Evolutionary conservation across 2,329 filamentous ascomycete species (phyloP), one percentile per base, ranked within the genome.

Genomic region (Stenocarpella maydis): DNA sequence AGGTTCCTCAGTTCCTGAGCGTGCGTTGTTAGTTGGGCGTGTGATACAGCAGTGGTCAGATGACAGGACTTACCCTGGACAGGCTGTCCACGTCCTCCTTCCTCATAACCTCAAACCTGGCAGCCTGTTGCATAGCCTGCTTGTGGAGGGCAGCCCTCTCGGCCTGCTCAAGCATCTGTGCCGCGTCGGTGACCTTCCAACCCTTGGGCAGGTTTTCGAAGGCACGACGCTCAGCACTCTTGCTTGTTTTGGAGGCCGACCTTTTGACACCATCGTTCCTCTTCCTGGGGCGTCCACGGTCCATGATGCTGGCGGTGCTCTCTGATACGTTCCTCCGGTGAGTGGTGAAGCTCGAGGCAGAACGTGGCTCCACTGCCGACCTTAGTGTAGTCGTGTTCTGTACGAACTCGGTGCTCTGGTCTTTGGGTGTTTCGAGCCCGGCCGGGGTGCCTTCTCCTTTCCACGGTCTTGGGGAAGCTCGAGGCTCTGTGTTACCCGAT

Each of bases 1-100:
- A 95, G 84, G 69, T 87, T 88, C 61, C 90, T 88, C 66, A 94
- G 89, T 81, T 95, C 92, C 87, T 91, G 73, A 31, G 28, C 2
- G n/a, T 28, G 4, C 2, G 24, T 50, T 5, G 34, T 71, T 47
- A 72, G 71, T 21, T 14, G n/a, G 31, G 24, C 41, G 28, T 17
- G n/a, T 34, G 12, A 24, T 37, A 2, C n/a, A 34, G 4, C 4
- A 14, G 2, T 28, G 12, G 4, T n/a, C 0, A 2, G 37, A 10
- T 9, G 26, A n/a, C 41, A 60, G 37, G 19, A 71, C 82, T 74
- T 80, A 89, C 88, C 78, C 87, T 87, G 19, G 91, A 92, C 6
- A 94, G 83, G 21, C 82, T 81, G 63, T 91, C 89, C 17, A 92
- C 90, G 72, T 92, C 88, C 31, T 87, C 85, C 64, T 84, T 83